Base-by-base conservation (phyloP, 495 filamentous ascomycete species). In the Paragyromitra xinjiangensis region DNA sequence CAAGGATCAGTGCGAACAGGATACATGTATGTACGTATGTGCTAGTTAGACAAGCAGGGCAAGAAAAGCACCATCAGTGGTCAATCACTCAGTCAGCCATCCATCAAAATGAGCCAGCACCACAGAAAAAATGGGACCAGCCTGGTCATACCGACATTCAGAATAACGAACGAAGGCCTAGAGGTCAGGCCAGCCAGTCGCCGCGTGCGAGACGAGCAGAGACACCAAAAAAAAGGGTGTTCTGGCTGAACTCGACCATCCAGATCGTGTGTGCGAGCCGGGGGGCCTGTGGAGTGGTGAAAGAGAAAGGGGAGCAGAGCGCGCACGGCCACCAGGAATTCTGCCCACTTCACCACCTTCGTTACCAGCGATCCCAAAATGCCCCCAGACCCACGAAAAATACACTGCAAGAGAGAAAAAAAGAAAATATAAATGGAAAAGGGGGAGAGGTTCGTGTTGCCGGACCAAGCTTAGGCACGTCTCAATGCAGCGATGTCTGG, bases 311-410 rank as follows among this genome's bases (percentile, higher is more conserved):
- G 61, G 75, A 79, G 77, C 58, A 64, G 51, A 77, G 75, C 61
- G 74, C 67, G 77, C 77, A 79, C 65, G 77, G 73, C 53, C 69
- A 58, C 75, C 53, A 66, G 51, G 73, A 69, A 77, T 75, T 65
- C 48, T 73, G 59, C 69, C 59, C 59, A 64, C 42, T 68, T 45
- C 50, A 73, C 56, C 56, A 63, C 69, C 77, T 61, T 77, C 75
- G 74, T 71, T 78, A 77, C 77, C 77, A 79, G 67, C 55, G 77
- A 72, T 67, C 77, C 77, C 77, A 72, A 79, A 79, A 62, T 77
- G 67, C 77, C 62, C 63, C 77, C 66, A 79, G 74, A 77, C 66
- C 73, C 77, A 71, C 55, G 48, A 77, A 78, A 79, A 78, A 79
- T 77, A 50, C 63, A 34, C 58, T 72, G 77, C 66, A 62, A 61